These are phyloP conservation scores for Aspergillus oerlinghausenensis DNA, from an alignment of 2,329 filamentous ascomycete genomes.

Conservation along the genomic window DNA sequence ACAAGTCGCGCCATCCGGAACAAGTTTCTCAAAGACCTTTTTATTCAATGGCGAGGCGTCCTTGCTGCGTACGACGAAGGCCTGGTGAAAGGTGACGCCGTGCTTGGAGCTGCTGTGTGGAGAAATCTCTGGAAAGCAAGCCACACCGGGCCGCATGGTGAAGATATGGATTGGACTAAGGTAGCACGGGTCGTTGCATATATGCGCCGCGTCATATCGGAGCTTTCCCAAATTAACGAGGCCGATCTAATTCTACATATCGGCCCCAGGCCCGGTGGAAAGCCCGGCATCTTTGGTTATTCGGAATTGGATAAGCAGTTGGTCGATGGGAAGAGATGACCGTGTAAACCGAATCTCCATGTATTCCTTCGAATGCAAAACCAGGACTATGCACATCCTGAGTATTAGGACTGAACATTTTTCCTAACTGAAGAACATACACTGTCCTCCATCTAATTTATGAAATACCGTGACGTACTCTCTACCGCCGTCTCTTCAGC, in stretches of 20 bases:
- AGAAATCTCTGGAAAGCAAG: slow-evolving; percentile 82
- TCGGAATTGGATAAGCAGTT: slow-evolving; percentile 36
- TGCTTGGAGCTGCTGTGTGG: slow-evolving; percentile 70
- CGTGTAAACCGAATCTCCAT: not conserved
- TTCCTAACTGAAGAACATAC: not conserved
- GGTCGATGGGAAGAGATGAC: slow-evolving; percentile 29
- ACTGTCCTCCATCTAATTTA: not conserved
- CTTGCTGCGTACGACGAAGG: slow-evolving; percentile 60
- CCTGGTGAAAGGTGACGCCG: slow-evolving; percentile 43
- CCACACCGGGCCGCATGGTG: slow-evolving; percentile 36
- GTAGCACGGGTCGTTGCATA: slow-evolving; percentile 61
- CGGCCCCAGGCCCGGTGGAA: slow-evolving; percentile 34
- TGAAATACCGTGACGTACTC: not conserved
- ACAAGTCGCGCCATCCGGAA: slow-evolving; percentile 52
- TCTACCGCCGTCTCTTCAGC: not conserved
- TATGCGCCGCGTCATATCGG: slow-evolving; percentile 54
- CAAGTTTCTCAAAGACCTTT: slow-evolving; percentile 75
- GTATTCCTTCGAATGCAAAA: not conserved
- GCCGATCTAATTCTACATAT: slow-evolving; percentile 51
- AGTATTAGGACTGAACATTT: not conserved
- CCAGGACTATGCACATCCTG: slow-evolving; percentile 4
- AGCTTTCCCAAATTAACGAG: slow-evolving; percentile 52
- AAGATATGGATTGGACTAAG: slow-evolving; percentile 56
- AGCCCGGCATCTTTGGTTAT: slow-evolving; percentile 29
- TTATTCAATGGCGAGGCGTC: slow-evolving; percentile 85